Conservation (phyloP, 2,329 filamentous ascomycete species). For the Aspergillus sp. region DNA sequence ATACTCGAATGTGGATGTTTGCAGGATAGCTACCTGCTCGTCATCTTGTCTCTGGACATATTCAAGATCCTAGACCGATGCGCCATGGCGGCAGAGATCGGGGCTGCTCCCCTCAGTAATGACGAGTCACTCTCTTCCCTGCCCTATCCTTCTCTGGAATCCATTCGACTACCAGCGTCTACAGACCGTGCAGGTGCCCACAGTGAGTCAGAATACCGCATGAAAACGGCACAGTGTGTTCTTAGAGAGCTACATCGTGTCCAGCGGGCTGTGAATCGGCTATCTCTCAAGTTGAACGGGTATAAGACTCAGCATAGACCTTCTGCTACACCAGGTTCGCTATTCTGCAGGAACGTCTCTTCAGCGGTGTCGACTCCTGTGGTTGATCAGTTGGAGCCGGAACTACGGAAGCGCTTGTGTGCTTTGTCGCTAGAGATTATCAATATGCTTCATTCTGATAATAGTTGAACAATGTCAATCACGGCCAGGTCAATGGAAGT, state of each 20-base stretch:
- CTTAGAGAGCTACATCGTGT: slow-evolving; percentile 38
- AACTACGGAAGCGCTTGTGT: not conserved
- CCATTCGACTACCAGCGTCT: not conserved
- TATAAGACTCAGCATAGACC: too few species aligned
- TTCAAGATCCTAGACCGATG: slow-evolving; percentile 37
- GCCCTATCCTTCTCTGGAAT: not conserved
- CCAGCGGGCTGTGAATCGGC: slow-evolving; percentile 28
- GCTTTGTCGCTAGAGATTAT: not conserved
- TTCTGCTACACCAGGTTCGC: too few species aligned
- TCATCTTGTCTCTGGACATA: slow-evolving; percentile 31
- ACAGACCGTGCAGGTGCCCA: not conserved
- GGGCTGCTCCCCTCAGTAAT: too few species aligned
- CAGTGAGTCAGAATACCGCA: not conserved
- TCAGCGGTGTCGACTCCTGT: not conserved
- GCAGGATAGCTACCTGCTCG: slow-evolving; percentile 31
- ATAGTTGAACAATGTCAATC: not conserved
- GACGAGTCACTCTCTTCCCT: too few species aligned
- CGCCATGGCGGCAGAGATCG: slow-evolving; percentile 17
- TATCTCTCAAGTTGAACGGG: slow-evolving; percentile 13
- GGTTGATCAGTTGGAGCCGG: not conserved
- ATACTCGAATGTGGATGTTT: slow-evolving; percentile 35
- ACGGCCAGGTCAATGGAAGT: too few species aligned
- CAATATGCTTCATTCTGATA: not conserved
- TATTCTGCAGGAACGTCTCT: not conserved
- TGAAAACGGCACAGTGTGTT: slow-evolving; percentile 30